phyloP scores from a whole-genome alignment of 345 rosid species.

The Hirschfeldia incana region DNA sequence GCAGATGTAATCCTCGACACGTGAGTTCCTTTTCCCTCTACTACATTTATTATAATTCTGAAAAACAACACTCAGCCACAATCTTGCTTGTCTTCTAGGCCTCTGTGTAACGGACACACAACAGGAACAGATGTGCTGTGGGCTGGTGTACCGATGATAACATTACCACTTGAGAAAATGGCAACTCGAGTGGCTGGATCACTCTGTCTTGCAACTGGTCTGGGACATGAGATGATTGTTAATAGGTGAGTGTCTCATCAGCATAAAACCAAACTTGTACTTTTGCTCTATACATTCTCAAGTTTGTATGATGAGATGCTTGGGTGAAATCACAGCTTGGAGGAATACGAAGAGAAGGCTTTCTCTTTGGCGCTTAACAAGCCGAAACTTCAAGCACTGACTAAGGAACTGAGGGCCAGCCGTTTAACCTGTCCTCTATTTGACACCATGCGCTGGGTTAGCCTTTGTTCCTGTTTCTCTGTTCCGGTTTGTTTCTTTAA shows the following conservation, averaged over 20 bases:
- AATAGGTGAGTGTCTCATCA: slow-evolving; percentile 50
- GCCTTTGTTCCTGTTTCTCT: neutral
- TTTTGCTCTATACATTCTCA: no score
- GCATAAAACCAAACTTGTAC: neutral
- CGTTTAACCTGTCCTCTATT: slow-evolving; percentile 89
- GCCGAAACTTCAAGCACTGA: slow-evolving; percentile 69
- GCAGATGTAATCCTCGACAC: slow-evolving; percentile 98
- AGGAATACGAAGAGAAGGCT: slow-evolving; percentile 89
- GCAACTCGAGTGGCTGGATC: slow-evolving; percentile 99
- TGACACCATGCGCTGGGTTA: slow-evolving; percentile 95
- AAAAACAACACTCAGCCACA: neutral
- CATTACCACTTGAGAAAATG: slow-evolving; percentile 98
- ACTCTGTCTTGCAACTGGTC: slow-evolving; percentile 91
- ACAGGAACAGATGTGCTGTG: slow-evolving; percentile 96
- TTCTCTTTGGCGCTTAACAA: slow-evolving; percentile 75
- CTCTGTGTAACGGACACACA: slow-evolving; percentile 97
- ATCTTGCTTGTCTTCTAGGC: slow-evolving; percentile 45
- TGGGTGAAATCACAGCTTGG: slow-evolving; percentile 52
- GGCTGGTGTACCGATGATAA: slow-evolving; percentile 99
- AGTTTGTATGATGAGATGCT: no score
- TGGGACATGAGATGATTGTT: slow-evolving; percentile 98
- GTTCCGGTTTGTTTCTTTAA: neutral
- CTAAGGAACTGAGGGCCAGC: slow-evolving; percentile 61
- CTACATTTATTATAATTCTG: neutral
- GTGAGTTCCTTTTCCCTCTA: slow-evolving; percentile 42